phyloP scores from a whole-genome alignment of 768 basidiomycete species.

The Tephrocybe rancida region DNA sequence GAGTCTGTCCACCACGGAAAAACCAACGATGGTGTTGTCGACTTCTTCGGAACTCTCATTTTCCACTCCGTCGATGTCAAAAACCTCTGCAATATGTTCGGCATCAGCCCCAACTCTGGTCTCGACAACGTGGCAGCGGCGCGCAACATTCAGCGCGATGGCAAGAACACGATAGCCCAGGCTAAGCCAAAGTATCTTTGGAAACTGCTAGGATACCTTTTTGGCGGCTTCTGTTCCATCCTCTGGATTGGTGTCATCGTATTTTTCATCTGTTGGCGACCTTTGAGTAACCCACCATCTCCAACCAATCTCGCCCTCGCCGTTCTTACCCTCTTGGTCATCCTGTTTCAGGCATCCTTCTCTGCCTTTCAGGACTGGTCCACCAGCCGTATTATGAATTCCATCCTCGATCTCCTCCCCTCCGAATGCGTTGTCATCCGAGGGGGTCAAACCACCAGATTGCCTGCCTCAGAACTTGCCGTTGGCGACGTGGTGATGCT shows the following conservation, averaged over 20 bases:
- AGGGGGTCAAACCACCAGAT: conserved; percentile 9
- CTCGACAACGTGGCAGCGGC: conserved; percentile 3
- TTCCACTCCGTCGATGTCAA: conserved; percentile 9
- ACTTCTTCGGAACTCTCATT: conserved; percentile 8
- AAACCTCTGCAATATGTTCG: conserved; percentile 9
- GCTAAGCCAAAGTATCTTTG: conserved; percentile 6
- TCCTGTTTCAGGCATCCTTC: conserved; percentile 9
- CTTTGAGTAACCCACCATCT: conserved; percentile 13
- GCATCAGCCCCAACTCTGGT: conserved; percentile 5
- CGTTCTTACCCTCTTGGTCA: conserved; percentile 12
- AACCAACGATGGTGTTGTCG: background rate
- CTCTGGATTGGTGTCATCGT: conserved; percentile 16
- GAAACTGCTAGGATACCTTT: conserved; percentile 9
- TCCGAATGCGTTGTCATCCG: conserved; percentile 14
- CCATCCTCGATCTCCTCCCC: conserved; percentile 17
- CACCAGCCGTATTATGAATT: conserved; percentile 18
- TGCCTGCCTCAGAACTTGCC: conserved; percentile 16
- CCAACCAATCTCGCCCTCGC: conserved; percentile 17
- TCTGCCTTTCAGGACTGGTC: conserved; percentile 16
- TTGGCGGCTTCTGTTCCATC: conserved; percentile 16
- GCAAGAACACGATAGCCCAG: conserved; percentile 10
- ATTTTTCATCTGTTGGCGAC: conserved; percentile 16
- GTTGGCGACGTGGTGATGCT: conserved; percentile 14
- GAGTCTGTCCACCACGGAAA: conserved; percentile 2
- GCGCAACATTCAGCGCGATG: conserved; percentile 10